phyloP scores from a whole-genome alignment of 768 basidiomycete species.

The Kwoniella dendrophila region DNA sequence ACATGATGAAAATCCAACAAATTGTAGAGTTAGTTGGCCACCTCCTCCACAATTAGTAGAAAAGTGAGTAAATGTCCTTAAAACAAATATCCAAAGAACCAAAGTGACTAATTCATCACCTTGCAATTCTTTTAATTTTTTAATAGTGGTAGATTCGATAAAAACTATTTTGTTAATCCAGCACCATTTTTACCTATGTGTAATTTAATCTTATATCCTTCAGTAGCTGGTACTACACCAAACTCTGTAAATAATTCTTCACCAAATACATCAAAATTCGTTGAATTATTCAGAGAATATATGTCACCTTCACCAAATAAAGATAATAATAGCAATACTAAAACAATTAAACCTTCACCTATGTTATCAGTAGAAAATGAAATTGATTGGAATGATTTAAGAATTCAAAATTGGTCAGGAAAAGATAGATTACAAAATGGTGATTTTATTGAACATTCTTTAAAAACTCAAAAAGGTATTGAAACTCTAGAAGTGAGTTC shows the following conservation, averaged over 20 bases:
- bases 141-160: constrained; percentile 30
- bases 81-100: no score
- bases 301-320: constrained; percentile 41
- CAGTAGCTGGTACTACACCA: constrained; percentile 5
- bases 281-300: constrained; percentile 32
- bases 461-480: constrained; percentile 31
- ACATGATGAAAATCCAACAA: constrained; percentile 39
- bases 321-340: constrained; percentile 15
- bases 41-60: constrained; percentile 31
- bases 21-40: constrained; percentile 40
- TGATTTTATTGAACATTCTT: constrained; percentile 30
- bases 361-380: constrained; percentile 21
- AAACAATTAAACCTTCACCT: constrained; percentile 44
- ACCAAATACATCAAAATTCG: constrained; percentile 25
- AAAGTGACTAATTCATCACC: no score
- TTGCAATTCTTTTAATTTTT: neutral
- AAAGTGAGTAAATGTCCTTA: constrained; percentile 18
- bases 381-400: constrained; percentile 45
- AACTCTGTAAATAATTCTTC: no score
- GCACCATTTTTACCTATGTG: constrained; percentile 39
- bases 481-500: constrained; percentile 36
- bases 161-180: constrained; percentile 44
- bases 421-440: constrained; percentile 40
- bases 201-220: constrained; percentile 26
- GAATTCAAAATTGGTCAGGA: constrained; percentile 45